phyloP scores from a whole-genome alignment of 1,139 yeast species.

The Debaryomyces sp. region DNA sequence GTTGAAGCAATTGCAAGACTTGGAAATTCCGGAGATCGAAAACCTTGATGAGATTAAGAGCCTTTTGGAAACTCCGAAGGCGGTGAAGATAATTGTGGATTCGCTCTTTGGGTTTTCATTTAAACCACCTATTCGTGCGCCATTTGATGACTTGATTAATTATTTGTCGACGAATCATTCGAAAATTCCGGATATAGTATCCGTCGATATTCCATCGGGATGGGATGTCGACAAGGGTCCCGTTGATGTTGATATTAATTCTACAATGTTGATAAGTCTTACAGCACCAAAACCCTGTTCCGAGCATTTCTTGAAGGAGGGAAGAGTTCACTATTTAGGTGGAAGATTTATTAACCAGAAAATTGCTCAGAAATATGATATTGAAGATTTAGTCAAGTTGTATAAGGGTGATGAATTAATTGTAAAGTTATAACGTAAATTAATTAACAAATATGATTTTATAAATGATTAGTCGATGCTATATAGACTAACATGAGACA shows the following conservation, averaged over 20 bases:
- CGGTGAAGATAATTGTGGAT: conserved; percentile 58
- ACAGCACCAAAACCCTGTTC: conserved; percentile 96
- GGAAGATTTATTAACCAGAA: conserved; percentile 76
- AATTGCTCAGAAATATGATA: conserved; percentile 73
- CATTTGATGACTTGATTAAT: conserved; percentile 64
- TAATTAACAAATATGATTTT: neutral
- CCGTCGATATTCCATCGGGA: conserved; percentile 93
- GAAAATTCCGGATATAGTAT: conserved; percentile 58
- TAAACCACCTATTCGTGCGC: conserved; percentile 82
- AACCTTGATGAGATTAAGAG: conserved; percentile 38
- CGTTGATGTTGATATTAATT: conserved; percentile 46
- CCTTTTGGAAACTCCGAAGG: conserved; percentile 21
- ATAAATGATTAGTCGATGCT: neutral
- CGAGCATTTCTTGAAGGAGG: conserved; percentile 35
- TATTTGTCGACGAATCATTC: conserved; percentile 39
- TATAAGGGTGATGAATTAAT: conserved; percentile 43
- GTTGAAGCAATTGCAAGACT: conserved; percentile 58
- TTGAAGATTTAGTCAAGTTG: conserved; percentile 44
- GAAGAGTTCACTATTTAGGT: conserved; percentile 72
- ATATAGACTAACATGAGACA: neutral
- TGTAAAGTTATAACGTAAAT: conserved; percentile 28
- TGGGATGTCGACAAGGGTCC: conserved; percentile 97
- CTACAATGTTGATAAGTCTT: conserved; percentile 73
- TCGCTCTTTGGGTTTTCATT: conserved; percentile 93
- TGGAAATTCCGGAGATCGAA: conserved; percentile 50